Base-by-base conservation (phyloP, 2,329 filamentous ascomycete genomes). In the Penicillium concentricum region DNA sequence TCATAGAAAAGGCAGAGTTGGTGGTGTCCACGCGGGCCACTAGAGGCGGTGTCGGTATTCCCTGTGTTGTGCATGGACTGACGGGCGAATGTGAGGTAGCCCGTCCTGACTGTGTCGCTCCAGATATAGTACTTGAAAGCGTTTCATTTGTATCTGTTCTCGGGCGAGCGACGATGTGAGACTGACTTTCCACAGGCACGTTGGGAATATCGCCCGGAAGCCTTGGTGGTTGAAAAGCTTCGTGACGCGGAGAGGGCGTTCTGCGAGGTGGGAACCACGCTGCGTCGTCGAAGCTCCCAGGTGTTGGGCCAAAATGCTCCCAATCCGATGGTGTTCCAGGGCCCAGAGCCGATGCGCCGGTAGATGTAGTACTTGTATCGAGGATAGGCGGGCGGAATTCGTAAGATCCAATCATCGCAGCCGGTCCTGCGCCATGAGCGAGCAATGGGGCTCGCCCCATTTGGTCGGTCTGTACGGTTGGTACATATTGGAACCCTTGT, bases 261-360 rank as follows among this genome's bases (percentile, higher is more conserved):
- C 65, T 12, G 9, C 52, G 52, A 26, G 61, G 57, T 22, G 61
- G 63, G 34, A 69, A 70, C 45, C 61, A 62, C 18, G 62, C 56
- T 12, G 61, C 56, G 58, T 78, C 76, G 51, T 78, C 75, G 41
- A 77, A 62, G 22, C 74, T 68, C 26, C 69, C 73, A 8, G 68
- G 67, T 8, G 65, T 64, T n/a, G 69, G 65, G 5, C 67, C 66
- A 54, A 78, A 71, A 61, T 79, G 74, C 58, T 80, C 78, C 78
- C 78, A 80, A 57, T 79, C 78, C 4, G 78, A 80, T 5, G 78
- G 78, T 2, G 72, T 71, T 4, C 76, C 76, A 42, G 63, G 62
- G 1, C 77, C 76, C 34, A 80, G 61, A 13, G 73, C 74, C 41
- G 77, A 76, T 28, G 74, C 49, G 46, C 65, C 58, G n/a, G 66